Conservation (phyloP, 805 yeast species). For the Starmerella davenportii region DNA sequence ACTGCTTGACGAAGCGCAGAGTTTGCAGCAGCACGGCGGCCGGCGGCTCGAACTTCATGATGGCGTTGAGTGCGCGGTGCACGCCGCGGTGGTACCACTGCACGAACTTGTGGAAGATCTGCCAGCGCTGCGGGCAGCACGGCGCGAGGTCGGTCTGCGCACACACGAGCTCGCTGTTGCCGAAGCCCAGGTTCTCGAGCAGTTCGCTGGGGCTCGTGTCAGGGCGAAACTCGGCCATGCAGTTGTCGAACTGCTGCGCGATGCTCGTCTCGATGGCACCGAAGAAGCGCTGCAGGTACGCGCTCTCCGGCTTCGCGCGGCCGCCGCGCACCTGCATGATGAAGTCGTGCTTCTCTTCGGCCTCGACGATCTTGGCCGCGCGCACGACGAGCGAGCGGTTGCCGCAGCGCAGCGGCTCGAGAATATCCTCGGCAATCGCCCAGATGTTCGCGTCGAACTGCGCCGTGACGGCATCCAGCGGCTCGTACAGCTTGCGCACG, state of each 20-base stretch:
- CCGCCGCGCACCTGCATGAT: slow-evolving; percentile 22
- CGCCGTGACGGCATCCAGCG: slow-evolving; percentile 31
- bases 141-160: slow-evolving; percentile 40
- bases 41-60: slow-evolving; percentile 56
- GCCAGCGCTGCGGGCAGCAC: slow-evolving; percentile 61
- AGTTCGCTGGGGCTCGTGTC: slow-evolving; percentile 34
- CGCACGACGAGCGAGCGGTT: slow-evolving; percentile 53
- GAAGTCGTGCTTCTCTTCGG: slow-evolving; percentile 63
- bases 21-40: slow-evolving; percentile 56
- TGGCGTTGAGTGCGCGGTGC: slow-evolving; percentile 41
- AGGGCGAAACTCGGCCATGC: slow-evolving; percentile 37
- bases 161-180: slow-evolving; percentile 57
- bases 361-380: slow-evolving; percentile 57
- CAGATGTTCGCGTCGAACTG: slow-evolving; percentile 46
- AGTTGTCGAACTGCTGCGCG: slow-evolving; percentile 46
- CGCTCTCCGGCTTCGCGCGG: neutral
- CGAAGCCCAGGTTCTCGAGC: slow-evolving; percentile 60
- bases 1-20: slow-evolving; percentile 60
- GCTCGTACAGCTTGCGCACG: slow-evolving; percentile 37
- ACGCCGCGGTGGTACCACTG: slow-evolving; percentile 50
- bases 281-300: slow-evolving; percentile 45
- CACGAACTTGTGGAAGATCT: slow-evolving; percentile 42
- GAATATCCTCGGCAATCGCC: slow-evolving; percentile 47
- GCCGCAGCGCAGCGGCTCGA: slow-evolving; percentile 55
- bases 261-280: slow-evolving; percentile 42